Evolutionary conservation across 1,139 yeast genomes (phyloP), one percentile per base, ranked within the genome.

Genomic region (Geotrichum australiense): DNA sequence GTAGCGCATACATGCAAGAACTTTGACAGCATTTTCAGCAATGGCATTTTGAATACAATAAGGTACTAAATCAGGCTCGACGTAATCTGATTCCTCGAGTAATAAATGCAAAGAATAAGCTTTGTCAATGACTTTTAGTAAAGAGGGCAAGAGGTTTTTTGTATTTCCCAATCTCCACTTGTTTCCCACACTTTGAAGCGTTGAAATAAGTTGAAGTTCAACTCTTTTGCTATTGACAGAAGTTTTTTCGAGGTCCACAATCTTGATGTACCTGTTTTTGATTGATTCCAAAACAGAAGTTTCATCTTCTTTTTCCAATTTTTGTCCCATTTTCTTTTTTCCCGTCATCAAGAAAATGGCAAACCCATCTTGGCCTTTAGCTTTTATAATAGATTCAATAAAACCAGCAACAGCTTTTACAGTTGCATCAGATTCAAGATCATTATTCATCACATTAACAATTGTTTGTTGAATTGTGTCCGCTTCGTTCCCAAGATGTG

Each of bases 401-500:
- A 31, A 31, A 10, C 21, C 21, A 10, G 24, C 35, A 5, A 31
- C 35, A 20, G 14, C 23, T n/a, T 31, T 10, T 6, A 80, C 73
- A 32, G 81, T 65, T 12, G 61, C 62, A 47, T 72, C 74, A 42
- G 74, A 75, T 50, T 77, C 83, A 48, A 80, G 68, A 1, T 74
- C 67, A 51, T 75, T 76, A 25, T 73, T 72, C 50, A 86, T 66
- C 49, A 85, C 89, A 1, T 70, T 56, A 0, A 77, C 71, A 32
- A 89, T 59, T 2, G 80, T 71, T 16, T 71, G 68, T 14, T 83
- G 66, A 29, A 91, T 67, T 7, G 76, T 64, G 34, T 71, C 73
- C 0, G 96, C 74, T 50, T 74, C 71, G 15, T 73, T 69, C 2
- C 94, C 94, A 41, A 89, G 64, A 57, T 85, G 87, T 0, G 96